These are phyloP conservation scores for Fusarium sarcochroum DNA, from an alignment of 2,329 filamentous ascomycete genomes.

Conservation along the genomic window DNA sequence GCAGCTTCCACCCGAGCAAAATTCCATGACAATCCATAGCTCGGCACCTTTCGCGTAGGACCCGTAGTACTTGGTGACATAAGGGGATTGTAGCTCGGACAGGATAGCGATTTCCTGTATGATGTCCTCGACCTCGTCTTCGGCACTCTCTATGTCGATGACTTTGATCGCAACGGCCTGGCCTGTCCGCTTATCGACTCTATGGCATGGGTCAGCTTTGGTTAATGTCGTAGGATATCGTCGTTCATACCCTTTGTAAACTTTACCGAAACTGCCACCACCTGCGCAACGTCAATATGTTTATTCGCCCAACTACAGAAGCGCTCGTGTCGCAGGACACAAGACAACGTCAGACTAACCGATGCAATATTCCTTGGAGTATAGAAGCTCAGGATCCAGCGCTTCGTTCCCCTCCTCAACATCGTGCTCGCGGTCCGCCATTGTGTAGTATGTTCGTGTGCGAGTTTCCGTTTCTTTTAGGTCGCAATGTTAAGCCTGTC, in stretches of 20 bases:
- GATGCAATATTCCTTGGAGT: conserved; percentile 93
- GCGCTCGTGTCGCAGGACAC: conserved; percentile 3
- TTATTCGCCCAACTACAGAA: conserved; percentile 21
- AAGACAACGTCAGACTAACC: conserved; percentile 64
- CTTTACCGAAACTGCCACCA: conserved; percentile 97
- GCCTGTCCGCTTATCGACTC: conserved; percentile 92
- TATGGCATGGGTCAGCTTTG: conserved; percentile 55
- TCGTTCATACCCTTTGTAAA: conserved; percentile 87
- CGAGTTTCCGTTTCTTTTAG: conserved; percentile 17
- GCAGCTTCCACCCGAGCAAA: conserved; percentile 96
- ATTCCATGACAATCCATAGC: conserved; percentile 99
- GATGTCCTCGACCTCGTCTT: conserved; percentile 99
- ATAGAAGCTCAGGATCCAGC: conserved; percentile 88
- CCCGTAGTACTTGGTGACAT: conserved; percentile 97
- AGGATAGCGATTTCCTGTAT: conserved; percentile 99
- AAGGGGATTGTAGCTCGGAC: conserved; percentile 94
- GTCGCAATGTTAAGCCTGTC: conserved; percentile 8
- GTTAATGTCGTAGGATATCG: not conserved
- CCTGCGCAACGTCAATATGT: conserved; percentile 65
- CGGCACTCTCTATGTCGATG: conserved; percentile 98
- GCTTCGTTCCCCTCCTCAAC: conserved; percentile 65
- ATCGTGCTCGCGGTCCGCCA: conserved; percentile 65
- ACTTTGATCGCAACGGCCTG: conserved; percentile 98
- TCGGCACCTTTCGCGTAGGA: conserved; percentile 97
- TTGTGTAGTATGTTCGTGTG: conserved; percentile 47